Evolutionary conservation across 2,329 filamentous ascomycete genomes (phyloP).

Genomic region (Sporothrix brasiliensis): DNA sequence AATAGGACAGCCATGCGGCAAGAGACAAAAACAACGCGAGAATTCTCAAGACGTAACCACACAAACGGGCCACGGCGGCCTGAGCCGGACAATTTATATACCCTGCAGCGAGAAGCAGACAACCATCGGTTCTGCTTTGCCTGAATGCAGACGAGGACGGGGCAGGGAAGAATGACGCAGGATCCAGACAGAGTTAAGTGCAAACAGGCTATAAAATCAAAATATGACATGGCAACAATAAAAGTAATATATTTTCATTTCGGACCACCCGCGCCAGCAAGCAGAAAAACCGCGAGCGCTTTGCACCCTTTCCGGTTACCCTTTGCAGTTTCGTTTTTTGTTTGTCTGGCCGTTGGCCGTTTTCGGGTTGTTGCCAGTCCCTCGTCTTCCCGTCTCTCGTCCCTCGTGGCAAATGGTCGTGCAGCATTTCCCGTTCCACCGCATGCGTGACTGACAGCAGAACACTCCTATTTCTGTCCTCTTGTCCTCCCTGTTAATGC

Average conservation of each 20-base stretch:
- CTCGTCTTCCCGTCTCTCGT: slow-evolving; percentile 6
- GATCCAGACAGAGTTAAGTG: neutral
- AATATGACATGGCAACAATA: too few relatives aligned
- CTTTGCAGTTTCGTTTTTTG: neutral
- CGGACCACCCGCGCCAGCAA: neutral
- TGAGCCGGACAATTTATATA: neutral
- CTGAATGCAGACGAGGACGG: slow-evolving; percentile 20
- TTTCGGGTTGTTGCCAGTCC: neutral
- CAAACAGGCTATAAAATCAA: neutral
- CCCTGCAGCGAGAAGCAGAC: slow-evolving; percentile 5
- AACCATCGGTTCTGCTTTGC: slow-evolving; percentile 18
- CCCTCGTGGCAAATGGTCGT: slow-evolving; percentile 24
- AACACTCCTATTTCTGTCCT: neutral
- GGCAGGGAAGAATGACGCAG: neutral
- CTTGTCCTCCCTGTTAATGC: neutral
- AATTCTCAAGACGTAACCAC: neutral
- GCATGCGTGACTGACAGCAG: slow-evolving; percentile 9
- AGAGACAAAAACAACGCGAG: neutral
- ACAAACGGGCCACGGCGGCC: neutral
- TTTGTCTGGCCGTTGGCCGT: neutral
- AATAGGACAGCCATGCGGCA: too few relatives aligned
- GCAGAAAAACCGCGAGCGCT: neutral
- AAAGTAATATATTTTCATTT: slow-evolving; percentile 11
- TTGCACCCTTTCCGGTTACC: neutral
- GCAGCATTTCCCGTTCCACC: slow-evolving; percentile 21